Evolutionary conservation across 495 filamentous ascomycete species (phyloP).

Genomic region (Astrothelium subdiscretum): DNA sequence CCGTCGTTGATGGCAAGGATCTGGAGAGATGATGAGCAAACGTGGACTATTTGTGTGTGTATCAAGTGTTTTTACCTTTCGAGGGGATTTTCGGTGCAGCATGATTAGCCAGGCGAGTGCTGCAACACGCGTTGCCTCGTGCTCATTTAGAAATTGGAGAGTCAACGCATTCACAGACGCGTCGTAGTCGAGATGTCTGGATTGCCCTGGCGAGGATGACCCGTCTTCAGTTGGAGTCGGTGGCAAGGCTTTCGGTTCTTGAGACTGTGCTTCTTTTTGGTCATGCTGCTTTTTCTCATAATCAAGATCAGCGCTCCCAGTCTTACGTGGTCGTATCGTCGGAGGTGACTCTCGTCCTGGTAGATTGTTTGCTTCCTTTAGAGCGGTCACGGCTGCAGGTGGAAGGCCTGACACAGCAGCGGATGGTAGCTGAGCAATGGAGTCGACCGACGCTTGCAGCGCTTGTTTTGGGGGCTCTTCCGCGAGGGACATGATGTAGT

Average conservation of each 20-base stretch:
- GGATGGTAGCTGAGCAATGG: slow-evolving; percentile 15
- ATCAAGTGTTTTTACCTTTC: slow-evolving; percentile 48
- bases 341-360: slow-evolving; percentile 34
- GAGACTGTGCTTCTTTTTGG: slow-evolving; percentile 8
- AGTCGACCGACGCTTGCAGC: slow-evolving; percentile 26
- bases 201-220: slow-evolving; percentile 28
- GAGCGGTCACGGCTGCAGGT: not conserved
- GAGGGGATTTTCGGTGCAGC: slow-evolving; percentile 88
- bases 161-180: slow-evolving; percentile 92
- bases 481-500: slow-evolving; percentile 80
- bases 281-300: slow-evolving; percentile 1
- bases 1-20: slow-evolving; percentile 87
- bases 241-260: slow-evolving; percentile 19
- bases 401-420: slow-evolving; percentile 14
- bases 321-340: slow-evolving; percentile 3
- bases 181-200: slow-evolving; percentile 84
- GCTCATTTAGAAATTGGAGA: slow-evolving; percentile 87
- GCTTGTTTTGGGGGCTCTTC: slow-evolving; percentile 47
- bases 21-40: slow-evolving; percentile 5
- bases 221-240: slow-evolving; percentile 28
- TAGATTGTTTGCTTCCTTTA: not conserved
- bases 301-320: not conserved
- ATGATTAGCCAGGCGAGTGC: slow-evolving; percentile 94
- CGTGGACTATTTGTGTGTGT: not conserved
- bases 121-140: slow-evolving; percentile 88